Evolutionary conservation across 1,139 yeast species (phyloP).

Genomic region (Fermentozyma sake): DNA sequence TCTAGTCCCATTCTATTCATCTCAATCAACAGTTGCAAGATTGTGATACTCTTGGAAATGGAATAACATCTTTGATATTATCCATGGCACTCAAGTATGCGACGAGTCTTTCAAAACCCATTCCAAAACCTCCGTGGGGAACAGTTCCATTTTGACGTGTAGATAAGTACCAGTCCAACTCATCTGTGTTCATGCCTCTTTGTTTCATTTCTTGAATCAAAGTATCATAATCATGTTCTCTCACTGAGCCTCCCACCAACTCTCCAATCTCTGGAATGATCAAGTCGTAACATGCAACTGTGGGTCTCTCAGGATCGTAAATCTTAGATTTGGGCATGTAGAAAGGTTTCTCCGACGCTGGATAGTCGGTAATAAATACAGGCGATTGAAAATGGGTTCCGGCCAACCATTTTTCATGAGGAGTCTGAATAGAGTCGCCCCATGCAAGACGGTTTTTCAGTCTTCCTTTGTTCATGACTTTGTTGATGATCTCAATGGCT

Average conservation of each 20-base stretch:
- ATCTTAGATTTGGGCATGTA: slow-evolving; percentile 63
- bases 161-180: slow-evolving; percentile 76
- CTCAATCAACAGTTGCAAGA: slow-evolving; percentile 33
- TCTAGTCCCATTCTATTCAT: too few species aligned
- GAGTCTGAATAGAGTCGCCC: slow-evolving; percentile 77
- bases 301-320: slow-evolving; percentile 34
- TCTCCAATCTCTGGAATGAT: slow-evolving; percentile 93
- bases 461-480: slow-evolving; percentile 31
- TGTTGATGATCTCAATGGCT: slow-evolving; percentile 51
- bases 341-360: slow-evolving; percentile 75
- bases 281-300: slow-evolving; percentile 89
- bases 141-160: slow-evolving; percentile 73
- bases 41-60: slow-evolving; percentile 60
- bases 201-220: slow-evolving; percentile 47
- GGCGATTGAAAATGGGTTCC: slow-evolving; percentile 65
- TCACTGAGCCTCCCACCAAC: slow-evolving; percentile 88
- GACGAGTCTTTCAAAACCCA: slow-evolving; percentile 86
- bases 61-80: slow-evolving; percentile 79
- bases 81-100: slow-evolving; percentile 70
- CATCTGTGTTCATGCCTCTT: slow-evolving; percentile 53
- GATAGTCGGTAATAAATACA: slow-evolving; percentile 88
- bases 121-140: slow-evolving; percentile 97
- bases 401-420: slow-evolving; percentile 90
- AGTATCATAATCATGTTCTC: slow-evolving; percentile 62
- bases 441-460: slow-evolving; percentile 35